Evolutionary conservation across 768 basidiomycete genomes (phyloP).

Genomic region (Daedaleopsis nitida): DNA sequence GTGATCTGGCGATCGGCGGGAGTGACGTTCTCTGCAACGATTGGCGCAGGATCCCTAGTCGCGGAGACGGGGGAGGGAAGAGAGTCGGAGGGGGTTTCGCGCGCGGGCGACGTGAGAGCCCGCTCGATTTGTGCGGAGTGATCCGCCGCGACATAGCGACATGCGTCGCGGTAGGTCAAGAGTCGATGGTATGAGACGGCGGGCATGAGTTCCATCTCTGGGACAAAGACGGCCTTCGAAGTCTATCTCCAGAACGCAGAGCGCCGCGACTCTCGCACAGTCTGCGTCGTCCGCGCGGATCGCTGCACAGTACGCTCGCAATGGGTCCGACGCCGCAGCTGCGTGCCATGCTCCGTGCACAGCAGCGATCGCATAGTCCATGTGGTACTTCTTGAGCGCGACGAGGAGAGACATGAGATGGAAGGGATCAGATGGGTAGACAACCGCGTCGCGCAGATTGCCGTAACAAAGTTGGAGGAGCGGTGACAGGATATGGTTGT

Average conservation of each 20-base stretch:
- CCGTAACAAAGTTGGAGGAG: neutral
- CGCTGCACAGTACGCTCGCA: constrained; percentile 3
- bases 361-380: neutral
- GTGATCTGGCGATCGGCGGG: too few relatives aligned
- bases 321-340: neutral
- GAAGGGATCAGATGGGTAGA: neutral
- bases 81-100: too few relatives aligned
- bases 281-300: neutral
- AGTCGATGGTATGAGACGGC: neutral
- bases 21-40: too few relatives aligned
- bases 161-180: neutral
- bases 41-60: too few relatives aligned
- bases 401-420: neutral
- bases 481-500: neutral
- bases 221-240: too few relatives aligned
- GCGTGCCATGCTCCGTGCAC: neutral
- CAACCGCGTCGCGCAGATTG: neutral
- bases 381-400: neutral
- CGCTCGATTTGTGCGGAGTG: too few relatives aligned
- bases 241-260: too few relatives aligned
- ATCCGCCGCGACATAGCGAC: too few relatives aligned
- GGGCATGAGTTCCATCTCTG: too few relatives aligned
- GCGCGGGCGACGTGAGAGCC: too few relatives aligned
- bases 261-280: neutral
- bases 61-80: too few relatives aligned